These are phyloP conservation scores for Diphasiastrum complanatum DNA, from an alignment of 83 land plant genomes.

Conservation along the genomic window DNA sequence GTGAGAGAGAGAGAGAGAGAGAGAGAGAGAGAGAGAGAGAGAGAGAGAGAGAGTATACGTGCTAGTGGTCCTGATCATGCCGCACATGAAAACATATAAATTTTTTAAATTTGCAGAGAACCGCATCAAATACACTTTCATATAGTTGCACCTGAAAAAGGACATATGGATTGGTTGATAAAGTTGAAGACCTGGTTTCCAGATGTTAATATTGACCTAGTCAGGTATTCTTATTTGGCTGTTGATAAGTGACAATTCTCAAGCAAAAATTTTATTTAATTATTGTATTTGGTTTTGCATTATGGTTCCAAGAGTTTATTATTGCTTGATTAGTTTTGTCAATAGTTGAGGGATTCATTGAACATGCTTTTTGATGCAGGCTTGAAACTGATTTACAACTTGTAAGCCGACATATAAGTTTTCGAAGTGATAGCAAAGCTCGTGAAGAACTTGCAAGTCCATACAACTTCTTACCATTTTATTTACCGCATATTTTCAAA, in stretches of 20 bases:
- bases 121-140: slow-evolving; percentile 4
- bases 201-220: not conserved
- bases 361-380: slow-evolving; percentile 4
- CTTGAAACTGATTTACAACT: slow-evolving; percentile 20
- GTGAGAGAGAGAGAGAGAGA: no score
- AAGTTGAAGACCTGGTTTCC: slow-evolving; percentile 1
- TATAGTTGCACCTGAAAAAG: not conserved
- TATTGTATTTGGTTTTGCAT: not conserved
- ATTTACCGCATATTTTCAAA: slow-evolving; percentile 17
- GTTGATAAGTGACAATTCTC: not conserved
- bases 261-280: not conserved
- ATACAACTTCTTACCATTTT: slow-evolving; percentile 31
- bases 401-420: slow-evolving; percentile 18
- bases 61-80: no score
- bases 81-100: no score
- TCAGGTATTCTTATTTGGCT: slow-evolving; percentile 1
- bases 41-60: no score
- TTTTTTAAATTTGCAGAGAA: not conserved
- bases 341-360: slow-evolving; percentile 10
- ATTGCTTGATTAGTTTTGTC: slow-evolving; percentile 12
- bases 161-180: not conserved
- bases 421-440: slow-evolving; percentile 29
- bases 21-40: no score
- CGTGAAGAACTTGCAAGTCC: slow-evolving; percentile 22
- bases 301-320: slow-evolving; percentile 13